These are phyloP conservation scores for Clonostachys rhizophaga DNA, from an alignment of 2,329 filamentous ascomycete genomes.

Conservation along the genomic window DNA sequence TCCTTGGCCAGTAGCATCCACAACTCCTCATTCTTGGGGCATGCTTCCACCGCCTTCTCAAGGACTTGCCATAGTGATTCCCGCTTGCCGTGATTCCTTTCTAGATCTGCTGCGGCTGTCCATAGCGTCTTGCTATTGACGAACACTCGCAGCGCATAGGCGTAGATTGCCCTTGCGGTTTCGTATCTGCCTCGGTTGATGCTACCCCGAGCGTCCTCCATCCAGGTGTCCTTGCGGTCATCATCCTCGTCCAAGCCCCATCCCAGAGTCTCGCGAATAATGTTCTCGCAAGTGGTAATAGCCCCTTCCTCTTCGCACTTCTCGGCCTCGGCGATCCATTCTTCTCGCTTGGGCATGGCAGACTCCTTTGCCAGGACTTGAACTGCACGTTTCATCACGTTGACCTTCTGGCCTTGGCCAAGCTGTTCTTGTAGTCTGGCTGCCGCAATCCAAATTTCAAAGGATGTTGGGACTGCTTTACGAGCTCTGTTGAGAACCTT, in stretches of 20 bases:
- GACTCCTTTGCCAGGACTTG: slow-evolving; percentile 85
- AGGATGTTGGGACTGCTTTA: slow-evolving; percentile 86
- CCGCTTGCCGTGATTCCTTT: slow-evolving; percentile 81
- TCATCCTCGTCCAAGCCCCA: slow-evolving; percentile 95
- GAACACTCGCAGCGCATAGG: slow-evolving; percentile 85
- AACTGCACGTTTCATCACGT: slow-evolving; percentile 91
- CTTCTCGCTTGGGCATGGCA: slow-evolving; percentile 94
- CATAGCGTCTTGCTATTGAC: slow-evolving; percentile 83
- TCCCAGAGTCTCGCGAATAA: slow-evolving; percentile 87
- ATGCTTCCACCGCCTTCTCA: slow-evolving; percentile 90
- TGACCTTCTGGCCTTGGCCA: slow-evolving; percentile 73
- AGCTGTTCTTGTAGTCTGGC: slow-evolving; percentile 85
- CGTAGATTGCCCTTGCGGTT: slow-evolving; percentile 90
- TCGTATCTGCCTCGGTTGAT: slow-evolving; percentile 80
- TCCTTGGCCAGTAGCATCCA: slow-evolving; percentile 97
- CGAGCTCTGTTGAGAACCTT: slow-evolving; percentile 93
- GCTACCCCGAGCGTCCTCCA: slow-evolving; percentile 83
- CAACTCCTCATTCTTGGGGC: slow-evolving; percentile 82
- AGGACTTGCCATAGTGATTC: slow-evolving; percentile 81
- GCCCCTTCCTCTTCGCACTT: slow-evolving; percentile 92
- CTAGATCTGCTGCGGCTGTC: slow-evolving; percentile 85
- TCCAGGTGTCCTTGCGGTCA: slow-evolving; percentile 92
- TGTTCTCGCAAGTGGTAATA: slow-evolving; percentile 78
- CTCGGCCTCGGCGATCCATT: slow-evolving; percentile 94
- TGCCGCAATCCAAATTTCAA: slow-evolving; percentile 96